Base-by-base conservation (phyloP, 2,329 filamentous ascomycete genomes). In the Fusarium mexicanum region DNA sequence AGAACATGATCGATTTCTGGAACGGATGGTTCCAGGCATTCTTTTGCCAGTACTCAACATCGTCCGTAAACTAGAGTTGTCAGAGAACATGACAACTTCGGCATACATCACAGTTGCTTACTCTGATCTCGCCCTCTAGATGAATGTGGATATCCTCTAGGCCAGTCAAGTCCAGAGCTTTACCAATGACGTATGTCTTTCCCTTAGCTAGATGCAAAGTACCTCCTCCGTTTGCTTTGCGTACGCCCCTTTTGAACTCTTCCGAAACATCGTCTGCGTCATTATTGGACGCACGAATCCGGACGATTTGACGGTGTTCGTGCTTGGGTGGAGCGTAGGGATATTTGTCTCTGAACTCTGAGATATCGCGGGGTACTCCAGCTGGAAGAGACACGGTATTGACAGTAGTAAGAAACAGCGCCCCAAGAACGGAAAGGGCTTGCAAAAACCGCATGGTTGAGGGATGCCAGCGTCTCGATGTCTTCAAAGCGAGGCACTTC, bases 151-250 rank as follows among this genome's bases (percentile, higher is more conserved):
- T 83, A 61, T 91, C 84, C 58, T 90, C 81, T 62, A 91, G 80
- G 69, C 90, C 90, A 13, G 85, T 90, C 69, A 91, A 78, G 71
- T 91, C 88, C 18, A 91, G 81, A 65, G 87, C 89, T 80, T 87
- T 89, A 63, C 88, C 89, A 72, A 91, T 89, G 26, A 91, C 80
- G 76, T 87, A 91, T 2, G 84, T 88, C 77, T 88, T 81, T 8
- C 85, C 85, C 75, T 87, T 86, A 38, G 88, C 82, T 3, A 91
- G 79, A 46, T 88, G 83, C 8, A 91, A 80, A 8, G 88, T 86
- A 22, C 90, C 90, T 51, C 90, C 90, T 41, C 89, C 81, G 75
- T 91, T 91, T 5, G 89, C 89, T 61, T 86, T 83, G 37, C 69
- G 72, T 11, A 77, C 47, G 11, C 75, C 73, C 9, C 1, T 12